phyloP scores from a whole-genome alignment of 495 filamentous ascomycete species.

The Alectoria sarmentosa region DNA sequence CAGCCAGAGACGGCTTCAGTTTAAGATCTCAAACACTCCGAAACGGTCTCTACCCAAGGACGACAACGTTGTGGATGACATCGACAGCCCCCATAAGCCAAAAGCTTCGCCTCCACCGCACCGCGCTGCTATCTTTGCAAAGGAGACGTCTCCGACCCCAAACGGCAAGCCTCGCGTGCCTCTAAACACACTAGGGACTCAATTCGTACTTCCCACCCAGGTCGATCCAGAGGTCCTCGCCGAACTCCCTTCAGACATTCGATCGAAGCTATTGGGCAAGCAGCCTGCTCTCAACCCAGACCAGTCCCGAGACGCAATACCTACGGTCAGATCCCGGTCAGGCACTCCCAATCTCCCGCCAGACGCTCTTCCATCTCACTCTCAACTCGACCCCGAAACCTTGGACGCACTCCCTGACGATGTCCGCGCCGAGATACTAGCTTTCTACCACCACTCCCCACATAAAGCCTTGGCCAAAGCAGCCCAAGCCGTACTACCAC shows the following conservation, averaged over 20 bases:
- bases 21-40: slow-evolving; percentile 36
- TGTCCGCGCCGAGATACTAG: slow-evolving; percentile 71
- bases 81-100: slow-evolving; percentile 62
- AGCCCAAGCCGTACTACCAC: slow-evolving; percentile 42
- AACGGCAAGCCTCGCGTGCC: slow-evolving; percentile 55
- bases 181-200: slow-evolving; percentile 73
- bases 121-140: slow-evolving; percentile 44
- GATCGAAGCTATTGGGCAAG: slow-evolving; percentile 58
- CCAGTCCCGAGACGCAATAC: slow-evolving; percentile 31
- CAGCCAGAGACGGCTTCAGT: slow-evolving; percentile 58
- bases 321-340: slow-evolving; percentile 30
- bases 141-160: slow-evolving; percentile 35
- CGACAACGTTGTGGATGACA: slow-evolving; percentile 46
- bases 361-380: slow-evolving; percentile 37
- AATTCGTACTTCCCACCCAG: slow-evolving; percentile 80
- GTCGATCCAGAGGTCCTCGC: slow-evolving; percentile 67
- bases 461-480: slow-evolving; percentile 32
- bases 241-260: slow-evolving; percentile 73
- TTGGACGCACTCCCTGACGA: slow-evolving; percentile 75
- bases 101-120: slow-evolving; percentile 41
- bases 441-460: slow-evolving; percentile 48
- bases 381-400: slow-evolving; percentile 65
- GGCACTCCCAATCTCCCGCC: slow-evolving; percentile 19
- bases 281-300: slow-evolving; percentile 32
- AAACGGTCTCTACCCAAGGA: slow-evolving; percentile 26